Conservation (phyloP, 2,329 filamentous ascomycete species). For the Alternaria incomplexa region DNA sequence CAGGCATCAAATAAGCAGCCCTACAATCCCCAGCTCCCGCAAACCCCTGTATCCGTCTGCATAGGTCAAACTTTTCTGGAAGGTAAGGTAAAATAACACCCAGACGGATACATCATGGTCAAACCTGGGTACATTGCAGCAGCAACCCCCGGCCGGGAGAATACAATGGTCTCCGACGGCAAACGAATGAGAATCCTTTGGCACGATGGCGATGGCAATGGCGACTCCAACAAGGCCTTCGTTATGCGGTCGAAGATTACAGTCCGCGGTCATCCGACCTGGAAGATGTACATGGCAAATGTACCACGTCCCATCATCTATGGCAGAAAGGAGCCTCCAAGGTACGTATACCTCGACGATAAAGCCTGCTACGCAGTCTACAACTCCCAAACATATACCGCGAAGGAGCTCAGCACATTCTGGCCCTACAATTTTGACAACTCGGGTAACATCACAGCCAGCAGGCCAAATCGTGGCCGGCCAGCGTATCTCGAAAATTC, state of each 20-base stretch:
- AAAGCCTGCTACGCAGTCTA: constrained; percentile 43
- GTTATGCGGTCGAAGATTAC: constrained; percentile 17
- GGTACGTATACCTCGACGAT: constrained; percentile 51
- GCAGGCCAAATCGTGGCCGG: constrained; percentile 48
- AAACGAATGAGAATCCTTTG: constrained; percentile 46
- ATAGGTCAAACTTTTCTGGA: not conserved
- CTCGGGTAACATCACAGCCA: constrained; percentile 36
- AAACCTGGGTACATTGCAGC: constrained; percentile 1
- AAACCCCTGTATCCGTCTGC: not conserved
- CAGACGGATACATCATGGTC: not conserved
- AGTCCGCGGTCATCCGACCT: constrained; percentile 42
- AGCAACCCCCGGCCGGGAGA: constrained; percentile 10
- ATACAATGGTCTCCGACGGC: constrained; percentile 32
- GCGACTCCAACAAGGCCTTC: constrained; percentile 27
- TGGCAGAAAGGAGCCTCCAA: constrained; percentile 41
- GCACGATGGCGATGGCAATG: constrained; percentile 48
- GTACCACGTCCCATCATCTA: constrained; percentile 31
- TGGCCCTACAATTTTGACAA: constrained; percentile 51
- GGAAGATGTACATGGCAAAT: constrained; percentile 49
- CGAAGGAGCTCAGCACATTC: constrained; percentile 25
- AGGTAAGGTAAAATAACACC: not conserved
- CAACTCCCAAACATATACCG: constrained; percentile 35
- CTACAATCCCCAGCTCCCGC: no score
- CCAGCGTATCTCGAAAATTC: constrained; percentile 34
- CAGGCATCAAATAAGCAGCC: not conserved